Evolutionary conservation across 2,329 filamentous ascomycete genomes (phyloP), one percentile per base, ranked within the genome.

Genomic region (Setomelanomma holmii): DNA sequence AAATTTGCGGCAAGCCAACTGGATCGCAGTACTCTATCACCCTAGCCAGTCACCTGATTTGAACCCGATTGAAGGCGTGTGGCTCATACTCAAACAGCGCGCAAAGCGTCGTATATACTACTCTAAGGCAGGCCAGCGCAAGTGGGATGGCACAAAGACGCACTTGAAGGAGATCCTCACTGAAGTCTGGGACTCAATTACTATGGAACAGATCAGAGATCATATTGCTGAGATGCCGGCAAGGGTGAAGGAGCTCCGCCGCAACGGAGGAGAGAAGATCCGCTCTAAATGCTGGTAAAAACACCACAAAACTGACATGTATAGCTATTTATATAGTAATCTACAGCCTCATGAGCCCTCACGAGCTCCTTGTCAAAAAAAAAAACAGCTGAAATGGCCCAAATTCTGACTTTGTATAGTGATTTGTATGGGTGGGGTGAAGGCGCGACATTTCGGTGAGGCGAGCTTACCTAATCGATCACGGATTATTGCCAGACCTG

Each of bases 1-100:
- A 30, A 30, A 30, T 12, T 30, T 12, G 12, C 24, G 24, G 24
- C 6, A 30, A 12, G 33, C 22, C 7, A 19, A 23, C 19, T 46
- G 39, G 30, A 20, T 33, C 19, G 20, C 16, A 19, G 14, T n/a
- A 1, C 27, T 53, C 11, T 10, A 2, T 34, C 45, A 53, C 35
- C 51, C 45, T 39, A 34, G 39, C 10, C 23, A 49, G n/a, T 39
- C 21, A n/a, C 45, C 51, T 12, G 40, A 53, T 24, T 24, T 53
- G 12, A 53, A 53, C 33, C 40, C 51, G 4, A 49, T 49, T 12
- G 45, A 53, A 22, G 40, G 40, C 24, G 30, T 49, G 5, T 53
- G 33, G 45, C 34, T 39, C 21, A 45, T 53, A 7, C 35, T 53
- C 21, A 48, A 45, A 23, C 23, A 46, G 40, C 38, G 50, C 3